Evolutionary conservation across 352 stramenopile species (phyloP), one percentile per base, ranked within the genome.

Genomic region (Phytophthora cryptogea): DNA sequence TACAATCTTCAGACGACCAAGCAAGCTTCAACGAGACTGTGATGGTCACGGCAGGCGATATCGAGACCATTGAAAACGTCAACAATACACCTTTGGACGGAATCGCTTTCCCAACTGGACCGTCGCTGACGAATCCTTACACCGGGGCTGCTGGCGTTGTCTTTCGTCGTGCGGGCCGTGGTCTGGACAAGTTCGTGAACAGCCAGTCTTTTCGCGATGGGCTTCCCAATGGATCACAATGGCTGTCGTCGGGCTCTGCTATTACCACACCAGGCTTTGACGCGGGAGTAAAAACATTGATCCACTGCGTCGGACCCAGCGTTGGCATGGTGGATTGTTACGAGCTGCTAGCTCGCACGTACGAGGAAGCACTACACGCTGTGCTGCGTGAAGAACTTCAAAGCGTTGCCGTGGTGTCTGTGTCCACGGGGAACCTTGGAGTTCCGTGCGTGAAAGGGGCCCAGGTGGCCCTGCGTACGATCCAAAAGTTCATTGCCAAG

Each of bases 401-500:
- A 37, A 81, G 67, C 32, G 55, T 89, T 4, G 70, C 70, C 9
- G 39, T 87, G 16, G 63, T 70, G 26, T 86, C 80, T 8, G 76
- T 87, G 10, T 83, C 80, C 7, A 87, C 77, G 6, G 74, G 80
- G 0, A 83, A 76, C 26, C 56, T 86, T n/a, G 66, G 70, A 8
- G 60, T 84, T 8, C 65, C 72, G 0, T 44, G 35, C 4, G 55
- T 54, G 8, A 11, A 68, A 43, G 69, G 53, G 9, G 69, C 71
- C 9, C 45, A 59, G 33, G 61, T 77, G 35, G 77, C 58, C 0
- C 48, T 87, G 13, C 63, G 66, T 14, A 52, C 54, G 30, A 74
- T 78, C 33, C 65, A 74, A 48, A 81, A 79, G 45, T 78, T 80
- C 30, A 42, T 81, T 8, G 54, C 55, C 8, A 53, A 32, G 23